Conservation (phyloP, 75 land plant genomes). For the Cupressus sempervirens region DNA sequence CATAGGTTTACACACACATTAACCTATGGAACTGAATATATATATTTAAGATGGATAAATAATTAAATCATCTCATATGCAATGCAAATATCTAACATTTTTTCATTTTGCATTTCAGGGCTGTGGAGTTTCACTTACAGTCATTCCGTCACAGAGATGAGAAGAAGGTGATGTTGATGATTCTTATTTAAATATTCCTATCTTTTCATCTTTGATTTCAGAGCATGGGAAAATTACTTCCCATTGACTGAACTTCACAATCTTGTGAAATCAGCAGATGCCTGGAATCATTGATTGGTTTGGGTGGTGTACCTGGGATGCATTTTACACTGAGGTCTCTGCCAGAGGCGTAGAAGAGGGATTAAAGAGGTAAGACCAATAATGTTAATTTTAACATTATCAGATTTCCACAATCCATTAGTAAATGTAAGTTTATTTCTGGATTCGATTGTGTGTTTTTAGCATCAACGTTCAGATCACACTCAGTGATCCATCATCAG, state of each 20-base stretch:
- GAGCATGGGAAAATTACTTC: not conserved
- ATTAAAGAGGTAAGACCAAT: slow-evolving; percentile 51
- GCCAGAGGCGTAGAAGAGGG: slow-evolving; percentile 74
- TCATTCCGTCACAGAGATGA: slow-evolving; percentile 69
- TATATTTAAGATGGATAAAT: not conserved
- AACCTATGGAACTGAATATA: not conserved
- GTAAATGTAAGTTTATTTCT: too few species aligned
- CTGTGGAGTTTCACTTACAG: slow-evolving; percentile 61
- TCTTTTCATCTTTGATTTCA: not conserved
- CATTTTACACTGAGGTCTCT: slow-evolving; percentile 88
- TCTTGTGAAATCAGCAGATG: slow-evolving; percentile 38
- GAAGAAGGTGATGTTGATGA: slow-evolving; percentile 51
- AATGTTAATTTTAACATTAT: too few species aligned
- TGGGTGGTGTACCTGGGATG: slow-evolving; percentile 99
- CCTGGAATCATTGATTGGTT: slow-evolving; percentile 94
- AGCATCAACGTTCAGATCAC: too few species aligned
- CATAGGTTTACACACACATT: not conserved
- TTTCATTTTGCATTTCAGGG: slow-evolving; percentile 27
- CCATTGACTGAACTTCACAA: not conserved
- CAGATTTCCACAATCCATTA: too few species aligned
- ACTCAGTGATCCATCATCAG: too few species aligned
- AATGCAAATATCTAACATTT: not conserved
- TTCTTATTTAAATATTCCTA: not conserved
- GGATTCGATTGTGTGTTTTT: too few species aligned
- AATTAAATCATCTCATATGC: not conserved